Evolutionary conservation across 2,329 filamentous ascomycete genomes (phyloP), one percentile per base, ranked within the genome.

Genomic region (Colletotrichum eremochloae): DNA sequence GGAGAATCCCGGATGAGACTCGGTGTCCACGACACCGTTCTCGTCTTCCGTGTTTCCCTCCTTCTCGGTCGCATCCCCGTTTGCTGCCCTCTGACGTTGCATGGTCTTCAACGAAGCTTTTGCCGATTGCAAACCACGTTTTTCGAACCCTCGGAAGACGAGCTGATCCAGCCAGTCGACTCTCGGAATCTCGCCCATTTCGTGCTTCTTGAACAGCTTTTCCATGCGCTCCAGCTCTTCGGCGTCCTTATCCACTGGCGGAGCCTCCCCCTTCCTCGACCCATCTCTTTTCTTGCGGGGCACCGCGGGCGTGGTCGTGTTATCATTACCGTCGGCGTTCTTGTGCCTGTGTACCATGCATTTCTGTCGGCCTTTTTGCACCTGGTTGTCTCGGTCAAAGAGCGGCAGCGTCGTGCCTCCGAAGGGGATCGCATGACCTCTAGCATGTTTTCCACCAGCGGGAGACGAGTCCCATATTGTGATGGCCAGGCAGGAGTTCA

Each of bases 101-200:
- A 86, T 84, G 68, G 87, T 86, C 79, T 89, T 92, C 76, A 90
- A 85, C 1, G 90, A 90, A 52, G 89, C 87, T 76, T 87, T 89
- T 46, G 93, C 90, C 14, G 90, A 89, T 77, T 91, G 87, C 3
- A 90, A 80, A 31, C 92, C 90, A 70, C 91, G 87, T 82, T 93
- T 96, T 83, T 97, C 96, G 72, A 97, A 92, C 63, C 93, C 93
- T 52, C 96, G 91, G 80, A 97, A 99, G 3, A 98, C 95, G 76
- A 98, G 88, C 78, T 96, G 94, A 80, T 99, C 96, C 55, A 99
- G 88, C 97, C 96, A 99, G 77, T 97, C 94, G 60, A 97, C 93
- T 20, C 95, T 90, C 0, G 94, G 91, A 36, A 99, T 96, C 80
- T 99, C 96, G 24, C 95, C 95, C 93, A 98, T 97, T 80, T 99